phyloP scores from a whole-genome alignment of 2,329 filamentous ascomycete genomes.

The Penicillium brasilianum region DNA sequence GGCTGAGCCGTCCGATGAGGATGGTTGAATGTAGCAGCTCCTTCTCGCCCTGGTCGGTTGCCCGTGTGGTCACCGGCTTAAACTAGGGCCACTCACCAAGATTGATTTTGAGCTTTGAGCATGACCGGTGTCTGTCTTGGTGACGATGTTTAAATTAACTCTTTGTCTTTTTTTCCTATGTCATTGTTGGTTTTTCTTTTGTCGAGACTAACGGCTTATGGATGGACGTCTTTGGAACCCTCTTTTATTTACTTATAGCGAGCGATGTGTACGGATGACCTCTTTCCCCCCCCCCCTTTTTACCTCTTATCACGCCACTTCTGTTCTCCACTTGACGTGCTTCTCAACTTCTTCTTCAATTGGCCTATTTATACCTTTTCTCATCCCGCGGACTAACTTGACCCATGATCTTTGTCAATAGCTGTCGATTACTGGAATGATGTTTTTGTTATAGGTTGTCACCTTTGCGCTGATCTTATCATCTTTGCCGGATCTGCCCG shows the following conservation, averaged over 20 bases:
- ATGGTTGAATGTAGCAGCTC: conserved; percentile 42
- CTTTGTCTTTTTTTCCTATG: conserved; percentile 11
- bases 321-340: conserved; percentile 21
- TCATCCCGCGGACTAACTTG: conserved; percentile 13
- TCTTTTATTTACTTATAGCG: conserved; percentile 36
- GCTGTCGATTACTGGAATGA: conserved; percentile 21
- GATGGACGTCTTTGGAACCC: conserved; percentile 37
- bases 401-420: conserved; percentile 26
- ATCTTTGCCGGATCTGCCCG: background rate
- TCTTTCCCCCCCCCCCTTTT: background rate
- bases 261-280: conserved; percentile 42
- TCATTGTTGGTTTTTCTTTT: conserved; percentile 22
- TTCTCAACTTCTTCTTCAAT: background rate
- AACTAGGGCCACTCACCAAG: background rate
- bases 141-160: conserved; percentile 23
- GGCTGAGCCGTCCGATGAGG: conserved; percentile 55
- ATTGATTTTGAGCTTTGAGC: background rate
- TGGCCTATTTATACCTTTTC: background rate
- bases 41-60: background rate
- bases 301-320: conserved; percentile 13
- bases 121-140: background rate
- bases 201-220: conserved; percentile 34
- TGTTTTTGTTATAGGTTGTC: conserved; percentile 14
- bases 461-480: conserved; percentile 4
- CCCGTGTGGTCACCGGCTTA: background rate